Base-by-base conservation (phyloP, 2,329 filamentous ascomycete genomes). In the Colletotrichum sojae region DNA sequence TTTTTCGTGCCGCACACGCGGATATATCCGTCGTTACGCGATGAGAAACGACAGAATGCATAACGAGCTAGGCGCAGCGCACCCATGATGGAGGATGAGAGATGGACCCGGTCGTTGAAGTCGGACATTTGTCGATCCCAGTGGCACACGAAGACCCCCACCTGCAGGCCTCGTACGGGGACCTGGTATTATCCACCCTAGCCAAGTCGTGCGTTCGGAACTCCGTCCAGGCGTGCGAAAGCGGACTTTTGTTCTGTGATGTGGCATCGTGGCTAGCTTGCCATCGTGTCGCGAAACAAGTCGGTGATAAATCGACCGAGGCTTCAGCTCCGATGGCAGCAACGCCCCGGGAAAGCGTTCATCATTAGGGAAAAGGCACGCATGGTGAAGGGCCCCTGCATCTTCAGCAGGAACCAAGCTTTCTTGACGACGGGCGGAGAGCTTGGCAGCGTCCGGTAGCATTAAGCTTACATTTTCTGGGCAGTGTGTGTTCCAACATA, bases 341-440 rank as follows among this genome's bases (percentile, higher is more conserved):
- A 5, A 22, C n/a, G 6, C 10, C 2, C 22, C 43, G 56, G 43
- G 13, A 16, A 36, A 31, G 49, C 54, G 48, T 58, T n/a, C 56
- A 22, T 22, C n/a, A 25, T 36, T 20, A 5, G 40, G 16, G 40
- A 58, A 4, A 36, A 48, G 25, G 39, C 9, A 18, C 31, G 31
- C 18, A 4, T 5, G 18, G 36, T 13, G 25, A 61, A 27, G 9
- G 27, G 6, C 40, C 63, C 56, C 63, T 53, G 56, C 45, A 52
- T 54, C 27, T 49, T 15, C 63, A 51, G 13, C 22, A 22, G 31
- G 15, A 18, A 53, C 31, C 51, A 67, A 63, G 57, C 58, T 63
- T 67, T 67, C 43, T 36, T 45, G 18, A 27, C 39, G 20, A 25
- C 16, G 31, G 15, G 43, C 16, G 15, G 31, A 40, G 10, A 20